Base-by-base conservation (phyloP, 2,329 filamentous ascomycete species). In the Colletotrichum karsti region DNA sequence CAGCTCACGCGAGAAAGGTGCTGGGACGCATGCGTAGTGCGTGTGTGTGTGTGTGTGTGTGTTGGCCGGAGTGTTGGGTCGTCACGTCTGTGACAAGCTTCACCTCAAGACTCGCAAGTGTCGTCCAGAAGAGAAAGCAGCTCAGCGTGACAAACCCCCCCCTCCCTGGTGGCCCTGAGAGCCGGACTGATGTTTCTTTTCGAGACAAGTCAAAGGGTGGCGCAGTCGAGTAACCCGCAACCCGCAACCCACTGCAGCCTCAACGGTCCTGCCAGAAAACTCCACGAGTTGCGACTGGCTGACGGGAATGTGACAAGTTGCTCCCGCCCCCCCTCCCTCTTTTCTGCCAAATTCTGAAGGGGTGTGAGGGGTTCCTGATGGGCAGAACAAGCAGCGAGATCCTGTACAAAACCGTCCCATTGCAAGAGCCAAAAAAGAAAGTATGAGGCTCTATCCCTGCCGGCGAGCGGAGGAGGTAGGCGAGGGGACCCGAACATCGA, bases 81-180 rank as follows among this genome's bases (percentile, higher is more conserved):
- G 22, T 37, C n/a, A n/a, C n/a, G 28, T 46, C 63, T 67, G 64
- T 63, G 51, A 67, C 64, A 57, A 67, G 51, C 64, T 64, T 58
- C 64, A 67, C 64, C 44, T 64, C 60, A 64, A 53, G 46, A 64
- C 63, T 67, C 64, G 60, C 64, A 64, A 58, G 37, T 67, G 60
- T 67, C 64, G 53, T 67, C 64, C 44, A 67, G 53, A 67, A 64
- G 26, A 67, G 64, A 55, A 67, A 64, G 44, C 53, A 33, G 60
- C 30, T 41, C 51, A 51, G 59, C n/a, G n/a, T n/a, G n/a, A n/a
- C 42, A 42, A 30, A 39, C 28, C 20, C 30, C 35, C 26, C 30
- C 55, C 37, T n/a, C n/a, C n/a, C n/a, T n/a, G n/a, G n/a, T 44
- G 62, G 46, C 46, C 48, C 35, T 41, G 7, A 18, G 35, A 33